Evolutionary conservation across 1,139 yeast species (phyloP), one percentile per base, ranked within the genome.

Genomic region (Candida dubliniensis): DNA sequence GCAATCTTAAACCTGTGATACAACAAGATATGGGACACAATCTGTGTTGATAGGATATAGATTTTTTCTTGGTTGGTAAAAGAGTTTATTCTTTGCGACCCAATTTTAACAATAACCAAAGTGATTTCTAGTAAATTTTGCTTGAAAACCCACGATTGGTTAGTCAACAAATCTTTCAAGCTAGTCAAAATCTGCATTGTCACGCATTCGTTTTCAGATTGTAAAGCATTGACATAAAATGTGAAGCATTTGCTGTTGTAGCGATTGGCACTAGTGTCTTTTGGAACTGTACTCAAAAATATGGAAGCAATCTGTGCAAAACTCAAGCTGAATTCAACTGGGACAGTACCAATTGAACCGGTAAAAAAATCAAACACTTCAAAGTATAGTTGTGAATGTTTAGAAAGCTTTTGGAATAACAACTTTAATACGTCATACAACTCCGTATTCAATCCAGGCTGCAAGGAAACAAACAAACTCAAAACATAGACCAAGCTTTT

Each of bases 1-100:
- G 83, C 70, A 29, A 89, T 66, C 55, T 91, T 79, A 58, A 70
- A 79, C 43, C 96, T 76, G 53, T 89, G 95, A 57, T 78, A 77
- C 24, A 87, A 66, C 10, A 90, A 61, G 2, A 86, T 64, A 29
- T 69, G 73, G 0, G 91, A 81, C 27, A 82, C 52, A 0, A 76
- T 61, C 45, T 75, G 78, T 1, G 79, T 66, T 2, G 75, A 49
- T 8, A 57, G 51, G 2, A 65, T 50, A 55, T 71, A 81, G 0
- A 71, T 39, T 1, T 50, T 53, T 8, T 49, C 54, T n/a, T 31
- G 39, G 12, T 27, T 15, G 2, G n/a, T n/a, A 6, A 27, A 14
- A n/a, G 24, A 11, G 26, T 31, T 30, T 2, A 25, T 18, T n/a
- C 13, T 26, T 12, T 18, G 15, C 2, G 43, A 30, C 4, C 42